These are phyloP conservation scores for Trichophyton rubrum DNA, from an alignment of 2,329 filamentous ascomycete species.

Conservation along the genomic window DNA sequence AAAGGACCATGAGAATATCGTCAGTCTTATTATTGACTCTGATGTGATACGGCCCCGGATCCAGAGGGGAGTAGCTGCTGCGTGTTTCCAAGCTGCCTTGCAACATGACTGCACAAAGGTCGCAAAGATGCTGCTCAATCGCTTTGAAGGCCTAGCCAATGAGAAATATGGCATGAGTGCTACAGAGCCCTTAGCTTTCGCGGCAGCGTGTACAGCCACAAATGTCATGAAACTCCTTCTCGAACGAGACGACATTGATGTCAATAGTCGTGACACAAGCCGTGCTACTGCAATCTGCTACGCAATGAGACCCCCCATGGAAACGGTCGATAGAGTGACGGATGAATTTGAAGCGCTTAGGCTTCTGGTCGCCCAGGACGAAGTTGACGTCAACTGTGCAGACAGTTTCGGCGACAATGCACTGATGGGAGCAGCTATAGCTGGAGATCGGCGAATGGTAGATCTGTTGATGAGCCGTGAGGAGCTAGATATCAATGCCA, in stretches of 20 bases:
- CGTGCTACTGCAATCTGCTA: neutral
- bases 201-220: neutral
- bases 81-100: neutral
- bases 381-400: neutral
- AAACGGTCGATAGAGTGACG: neutral
- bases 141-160: neutral
- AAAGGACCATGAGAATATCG: neutral
- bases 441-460: neutral
- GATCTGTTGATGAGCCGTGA: neutral
- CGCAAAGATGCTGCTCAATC: neutral
- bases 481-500: neutral
- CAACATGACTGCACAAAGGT: neutral
- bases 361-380: neutral
- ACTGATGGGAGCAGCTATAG: neutral
- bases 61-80: neutral
- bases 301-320: neutral
- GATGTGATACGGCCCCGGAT: neutral
- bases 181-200: neutral
- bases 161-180: neutral
- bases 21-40: neutral
- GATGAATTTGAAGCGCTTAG: neutral
- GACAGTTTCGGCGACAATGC: neutral
- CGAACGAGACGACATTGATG: neutral
- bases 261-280: neutral
- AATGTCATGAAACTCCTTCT: slow-evolving; percentile 1